These are phyloP conservation scores for Chalara sp. DNA, from an alignment of 2,329 filamentous ascomycete species.

Conservation along the genomic window DNA sequence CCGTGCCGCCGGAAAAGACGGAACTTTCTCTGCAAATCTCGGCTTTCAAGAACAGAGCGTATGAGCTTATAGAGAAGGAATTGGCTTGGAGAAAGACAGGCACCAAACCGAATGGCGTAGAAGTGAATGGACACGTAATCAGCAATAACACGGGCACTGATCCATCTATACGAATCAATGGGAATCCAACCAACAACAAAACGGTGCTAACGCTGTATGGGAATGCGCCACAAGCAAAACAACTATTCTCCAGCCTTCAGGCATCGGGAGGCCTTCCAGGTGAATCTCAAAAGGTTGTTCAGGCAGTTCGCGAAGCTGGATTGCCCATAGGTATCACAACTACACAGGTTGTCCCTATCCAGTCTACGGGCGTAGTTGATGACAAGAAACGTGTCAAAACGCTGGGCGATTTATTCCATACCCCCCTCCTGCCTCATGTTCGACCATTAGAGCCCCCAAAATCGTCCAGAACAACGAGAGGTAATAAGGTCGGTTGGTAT, in stretches of 20 bases:
- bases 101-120: slow-evolving; percentile 7
- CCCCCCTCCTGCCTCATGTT: slow-evolving; percentile 48
- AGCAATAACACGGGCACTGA: slow-evolving; percentile 14
- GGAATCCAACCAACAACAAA: slow-evolving; percentile 38
- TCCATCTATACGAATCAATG: slow-evolving; percentile 24
- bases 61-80: slow-evolving; percentile 55
- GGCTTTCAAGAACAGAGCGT: slow-evolving; percentile 54
- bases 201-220: slow-evolving; percentile 72
- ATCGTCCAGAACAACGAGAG: slow-evolving; percentile 60
- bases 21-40: slow-evolving; percentile 21
- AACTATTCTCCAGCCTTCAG: slow-evolving; percentile 82
- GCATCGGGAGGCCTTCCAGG: slow-evolving; percentile 35
- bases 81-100: slow-evolving; percentile 38
- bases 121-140: slow-evolving; percentile 13
- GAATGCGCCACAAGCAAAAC: slow-evolving; percentile 64
- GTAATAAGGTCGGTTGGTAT: slow-evolving; percentile 41
- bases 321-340: slow-evolving; percentile 70
- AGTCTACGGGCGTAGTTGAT: slow-evolving; percentile 30
- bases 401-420: slow-evolving; percentile 67
- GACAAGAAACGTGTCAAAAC: slow-evolving; percentile 54
- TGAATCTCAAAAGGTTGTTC: slow-evolving; percentile 22
- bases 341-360: slow-evolving; percentile 55
- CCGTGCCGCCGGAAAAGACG: slow-evolving; percentile 13
- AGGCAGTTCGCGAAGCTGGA: slow-evolving; percentile 52
- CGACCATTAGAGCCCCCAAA: slow-evolving; percentile 65